Base-by-base conservation (phyloP, 140 eudicot genomes). In the Anethum foeniculum region DNA sequence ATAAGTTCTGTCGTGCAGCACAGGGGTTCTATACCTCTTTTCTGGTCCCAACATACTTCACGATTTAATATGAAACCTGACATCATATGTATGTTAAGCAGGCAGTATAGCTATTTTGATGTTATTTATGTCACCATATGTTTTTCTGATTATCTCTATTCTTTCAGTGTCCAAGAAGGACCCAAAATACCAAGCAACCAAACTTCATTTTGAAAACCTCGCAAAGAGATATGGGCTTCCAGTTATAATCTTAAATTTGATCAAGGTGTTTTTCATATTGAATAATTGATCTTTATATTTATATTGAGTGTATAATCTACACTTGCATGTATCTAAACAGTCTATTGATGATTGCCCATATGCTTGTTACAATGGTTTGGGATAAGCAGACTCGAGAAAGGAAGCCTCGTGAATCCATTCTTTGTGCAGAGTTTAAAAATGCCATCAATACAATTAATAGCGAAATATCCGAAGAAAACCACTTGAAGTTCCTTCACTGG, bases 381-480 rank as follows among this genome's bases (percentile, higher is more conserved):
- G 38, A 6, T 79, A 34, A 14, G 43, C 85, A 89, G 93, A 82
- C 86, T 49, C 87, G 77, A 49, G 93, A 90, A 81, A 87, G 82
- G 88, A 88, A 81, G 84, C 97, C 98, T 13, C 83, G 98, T 65
- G 98, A 93, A 80, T 90, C 98, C 47, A 85, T 91, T 76, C 92
- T 93, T 12, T 96, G 91, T 19, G 83, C 87, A 47, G 98, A 90
- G 73, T 91, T 91, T 84, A 88, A 88, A 27, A 86, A 82, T 80
- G 98, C 98, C 1, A 92, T 93, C 36, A 93, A 86, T 78, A 28
- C 58, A 23, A 87, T 93, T 9, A 93, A 93, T 86, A 88, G 76
- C 75, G 93, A 85, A 54, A 82, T 91, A 51, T 78, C 89, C 2
- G 91, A 85, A 79, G 93, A 90, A 82, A 84, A 84, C 43, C 93